Evolutionary conservation across 2,329 filamentous ascomycete genomes (phyloP), one percentile per base, ranked within the genome.

Genomic region (Chaetomium strumarium): DNA sequence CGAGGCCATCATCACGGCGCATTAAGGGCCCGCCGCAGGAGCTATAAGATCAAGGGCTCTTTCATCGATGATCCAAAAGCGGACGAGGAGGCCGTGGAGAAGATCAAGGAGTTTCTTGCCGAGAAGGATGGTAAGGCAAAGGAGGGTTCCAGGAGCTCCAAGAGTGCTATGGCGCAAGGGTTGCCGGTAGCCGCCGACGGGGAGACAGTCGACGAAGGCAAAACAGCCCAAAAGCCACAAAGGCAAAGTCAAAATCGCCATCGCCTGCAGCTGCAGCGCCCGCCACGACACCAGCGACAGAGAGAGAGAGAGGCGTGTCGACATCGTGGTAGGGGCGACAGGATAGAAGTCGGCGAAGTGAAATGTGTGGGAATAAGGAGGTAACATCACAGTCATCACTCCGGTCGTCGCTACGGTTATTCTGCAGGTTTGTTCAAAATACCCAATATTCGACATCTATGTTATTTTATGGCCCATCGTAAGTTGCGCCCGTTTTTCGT

Each of bases 11-110:
- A 62, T 83, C 68, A 2, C 81, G 83, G 36, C 68, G 78, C 31
- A 85, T 68, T 1, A 63, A 62, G 6, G 69, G 66, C 2, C 79
- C 79, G 61, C 56, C 78, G 59, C 77, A 80, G 29, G 63, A 39
- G 73, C 71, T 0, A 71, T 76, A 24, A 80, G 64, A 0, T 73
- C 68, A 30, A 80, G 68, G 3, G 72, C 73, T 2, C 72, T 69
- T 58, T 80, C 77, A 14, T 77, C 77, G 2, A 74, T 68, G 51
- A 72, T 61, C 76, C 97, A 62, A 82, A 85, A 67, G 74, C 84
- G 58, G 90, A 97, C 71, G 86, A 89, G 60, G 89, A 93, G 62
- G 81, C 84, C 57, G 80, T 83, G 58, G 76, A 80, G 63, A 91
- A 88, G 71, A 88, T 96, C 60, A 87, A 88, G 72, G 80, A 80